Evolutionary conservation across 2,329 filamentous ascomycete genomes (phyloP), one percentile per base, ranked within the genome.

Genomic region (Trichoderma citrinoviride): DNA sequence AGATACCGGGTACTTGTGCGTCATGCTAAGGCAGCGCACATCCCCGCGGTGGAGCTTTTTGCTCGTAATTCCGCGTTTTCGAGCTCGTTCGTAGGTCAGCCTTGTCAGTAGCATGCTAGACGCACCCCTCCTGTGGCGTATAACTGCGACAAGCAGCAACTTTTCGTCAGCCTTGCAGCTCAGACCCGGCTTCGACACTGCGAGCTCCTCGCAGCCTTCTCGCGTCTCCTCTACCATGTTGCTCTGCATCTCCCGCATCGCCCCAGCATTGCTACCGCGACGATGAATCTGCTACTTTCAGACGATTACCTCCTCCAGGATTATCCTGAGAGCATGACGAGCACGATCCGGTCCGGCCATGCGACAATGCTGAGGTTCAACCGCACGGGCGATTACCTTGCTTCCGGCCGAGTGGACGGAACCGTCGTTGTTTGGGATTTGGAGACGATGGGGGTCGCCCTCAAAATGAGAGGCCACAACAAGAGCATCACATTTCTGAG

Each of bases 381-480:
- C 74, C 91, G 93, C 74, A 91, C 89, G 74, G 95, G 95, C 77
- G 94, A 99, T 78, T 93, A 95, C 72, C 88, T 99, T 68, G 95
- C 95, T 50, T 96, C 93, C 33, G 95, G 95, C 68, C 89, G 95
- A 74, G 91, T 93, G 67, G 95, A 99, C 79, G 95, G 95, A 70
- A 95, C 92, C 5, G 90, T 99, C 46, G 92, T 96, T 63, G 90
- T 99, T 53, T 99, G 96, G 84, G 95, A 99, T 75, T 87, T 98
- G 56, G 96, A 99, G 78, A 99, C 96, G 10, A 96, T 96, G 83
- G 94, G 95, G 43, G 92, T 98, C 5, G 95, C 95, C 65, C 90
- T 93, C 74, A 99, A 98, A 79, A 82, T 99, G 68, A 88, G 92
- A 69, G 95, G 94, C 14, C 95, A 99, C 78, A 96, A 91, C 57